Percentiles rank a stretch among this genome's conserved stretches.
Conservation (phyloP, 2,329 filamentous ascomycete species). For the Aspergillus ustus region DNA sequence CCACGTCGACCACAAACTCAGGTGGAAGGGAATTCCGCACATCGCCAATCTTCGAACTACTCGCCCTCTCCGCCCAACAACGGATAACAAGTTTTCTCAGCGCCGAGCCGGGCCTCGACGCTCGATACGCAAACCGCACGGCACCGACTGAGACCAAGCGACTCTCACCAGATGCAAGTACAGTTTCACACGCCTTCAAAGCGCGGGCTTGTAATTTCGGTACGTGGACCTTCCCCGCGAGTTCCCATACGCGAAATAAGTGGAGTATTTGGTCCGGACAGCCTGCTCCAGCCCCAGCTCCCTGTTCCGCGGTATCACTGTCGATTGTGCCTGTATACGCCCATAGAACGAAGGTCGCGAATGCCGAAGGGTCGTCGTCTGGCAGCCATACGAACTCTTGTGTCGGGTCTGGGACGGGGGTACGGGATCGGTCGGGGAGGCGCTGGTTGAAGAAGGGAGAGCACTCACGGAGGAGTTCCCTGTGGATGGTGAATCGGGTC, state of each 20-base stretch:
- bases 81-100: too few species aligned
- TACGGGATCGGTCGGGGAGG: background rate
- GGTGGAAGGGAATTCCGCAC: too few species aligned
- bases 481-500: constrained; percentile 7
- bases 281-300: too few species aligned
- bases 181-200: too few species aligned
- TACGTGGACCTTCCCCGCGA: background rate
- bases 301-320: too few species aligned
- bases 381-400: background rate
- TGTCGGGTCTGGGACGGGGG: background rate
- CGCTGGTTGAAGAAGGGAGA: constrained; percentile 4
- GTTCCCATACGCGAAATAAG: background rate
- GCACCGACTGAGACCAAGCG: too few species aligned
- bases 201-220: background rate
- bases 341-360: background rate
- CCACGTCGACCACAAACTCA: too few species aligned
- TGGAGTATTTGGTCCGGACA: background rate
- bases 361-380: background rate
- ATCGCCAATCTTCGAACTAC: too few species aligned
- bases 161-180: too few species aligned
- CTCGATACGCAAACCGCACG: too few species aligned
- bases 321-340: background rate
- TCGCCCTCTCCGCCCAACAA: too few species aligned
- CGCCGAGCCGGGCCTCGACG: too few species aligned
- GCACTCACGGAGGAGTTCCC: constrained; percentile 7